A percentile compares a stretch with the other conserved stretches of the same genome.
Evolutionary conservation across 23 red algal genomes (phyloP).

Genomic region (Gracilaria caudata): DNA sequence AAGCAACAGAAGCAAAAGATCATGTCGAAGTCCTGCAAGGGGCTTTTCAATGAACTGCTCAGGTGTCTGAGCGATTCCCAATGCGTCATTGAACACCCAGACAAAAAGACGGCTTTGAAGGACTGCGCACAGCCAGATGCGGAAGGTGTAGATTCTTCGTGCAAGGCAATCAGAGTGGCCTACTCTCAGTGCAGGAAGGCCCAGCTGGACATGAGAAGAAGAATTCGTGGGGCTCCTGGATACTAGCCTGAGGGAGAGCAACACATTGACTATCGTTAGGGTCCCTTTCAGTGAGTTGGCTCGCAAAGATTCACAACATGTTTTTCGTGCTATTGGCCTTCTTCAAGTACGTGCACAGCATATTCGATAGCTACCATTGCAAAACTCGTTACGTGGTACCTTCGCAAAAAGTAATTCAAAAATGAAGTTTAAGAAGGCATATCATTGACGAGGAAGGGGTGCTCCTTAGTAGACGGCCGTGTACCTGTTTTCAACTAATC

Average conservation of each 20-base stretch:
- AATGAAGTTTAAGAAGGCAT: too few species aligned
- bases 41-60: constrained; percentile 84
- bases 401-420: too few species aligned
- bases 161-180: constrained; percentile 74
- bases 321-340: too few species aligned
- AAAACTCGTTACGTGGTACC: too few species aligned
- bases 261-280: background rate
- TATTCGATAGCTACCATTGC: too few species aligned
- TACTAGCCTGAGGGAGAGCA: constrained; percentile 24
- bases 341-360: too few species aligned
- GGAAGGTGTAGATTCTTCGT: constrained; percentile 73
- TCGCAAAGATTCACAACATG: background rate
- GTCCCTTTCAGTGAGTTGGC: background rate
- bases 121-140: constrained; percentile 91
- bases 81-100: constrained; percentile 88
- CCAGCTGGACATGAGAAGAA: constrained; percentile 75
- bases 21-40: constrained; percentile 94
- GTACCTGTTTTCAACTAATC: too few species aligned
- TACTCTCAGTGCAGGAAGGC: constrained; percentile 87
- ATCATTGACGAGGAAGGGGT: too few species aligned
- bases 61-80: constrained; percentile 84
- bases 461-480: too few species aligned
- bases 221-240: constrained; percentile 72
- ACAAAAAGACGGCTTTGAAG: constrained; percentile 68
- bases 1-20: background rate